Percentiles rank a stretch among this genome's conserved stretches.
Evolutionary conservation across 805 yeast species (phyloP).

Genomic region (Nakazawaea molendinolei): DNA sequence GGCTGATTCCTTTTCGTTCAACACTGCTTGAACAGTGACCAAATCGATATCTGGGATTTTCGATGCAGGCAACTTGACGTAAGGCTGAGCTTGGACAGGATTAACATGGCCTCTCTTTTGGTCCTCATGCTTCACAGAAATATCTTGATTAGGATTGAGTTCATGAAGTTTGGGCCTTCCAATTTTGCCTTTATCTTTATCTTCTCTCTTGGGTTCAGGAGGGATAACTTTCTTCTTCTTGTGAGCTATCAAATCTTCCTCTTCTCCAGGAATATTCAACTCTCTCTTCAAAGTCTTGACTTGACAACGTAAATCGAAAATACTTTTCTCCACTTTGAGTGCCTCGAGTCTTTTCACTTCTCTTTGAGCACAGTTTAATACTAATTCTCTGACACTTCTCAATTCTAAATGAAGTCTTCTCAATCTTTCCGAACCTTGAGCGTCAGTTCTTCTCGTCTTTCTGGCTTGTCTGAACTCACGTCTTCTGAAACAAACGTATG

Average conservation of each 20-base stretch:
- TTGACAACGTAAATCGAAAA: conserved; percentile 67
- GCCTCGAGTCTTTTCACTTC: conserved; percentile 59
- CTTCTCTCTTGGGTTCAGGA: conserved; percentile 17
- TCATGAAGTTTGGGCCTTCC: conserved; percentile 12
- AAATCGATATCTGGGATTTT: conserved; percentile 91
- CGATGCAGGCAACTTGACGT: conserved; percentile 82
- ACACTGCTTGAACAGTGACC: conserved; percentile 70
- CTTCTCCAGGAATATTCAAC: conserved; percentile 75
- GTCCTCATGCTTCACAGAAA: conserved; percentile 10
- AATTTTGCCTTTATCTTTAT: conserved; percentile 16
- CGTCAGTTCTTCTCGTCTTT: conserved; percentile 91
- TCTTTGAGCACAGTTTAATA: conserved; percentile 66
- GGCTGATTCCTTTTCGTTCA: conserved; percentile 68
- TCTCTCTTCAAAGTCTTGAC: conserved; percentile 71
- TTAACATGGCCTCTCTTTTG: not conserved
- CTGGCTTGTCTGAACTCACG: conserved; percentile 94
- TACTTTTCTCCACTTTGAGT: conserved; percentile 52
- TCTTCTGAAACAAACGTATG: conserved; percentile 91
- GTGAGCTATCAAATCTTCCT: conserved; percentile 73
- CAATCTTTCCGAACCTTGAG: conserved; percentile 80
- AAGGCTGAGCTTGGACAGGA: conserved; percentile 52
- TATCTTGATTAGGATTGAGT: conserved; percentile 17
- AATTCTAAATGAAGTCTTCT: conserved; percentile 69
- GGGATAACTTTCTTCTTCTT: conserved; percentile 51
- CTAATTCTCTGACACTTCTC: conserved; percentile 64